Conservation (phyloP, 768 basidiomycete genomes). For the Pleurotus tuber-regium region DNA sequence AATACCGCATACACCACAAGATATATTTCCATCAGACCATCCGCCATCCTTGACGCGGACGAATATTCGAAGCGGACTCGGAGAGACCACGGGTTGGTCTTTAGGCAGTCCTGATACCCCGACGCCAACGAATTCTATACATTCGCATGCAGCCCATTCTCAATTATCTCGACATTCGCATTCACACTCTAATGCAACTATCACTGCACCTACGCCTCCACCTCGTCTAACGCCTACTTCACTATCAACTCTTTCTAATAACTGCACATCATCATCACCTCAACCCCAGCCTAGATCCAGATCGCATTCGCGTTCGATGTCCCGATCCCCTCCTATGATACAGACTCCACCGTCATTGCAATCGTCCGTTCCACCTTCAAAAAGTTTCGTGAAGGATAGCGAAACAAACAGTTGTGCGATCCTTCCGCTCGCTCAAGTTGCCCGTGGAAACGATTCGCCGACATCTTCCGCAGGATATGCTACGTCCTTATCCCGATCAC, state of each 20-base stretch:
- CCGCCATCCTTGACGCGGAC: slow-evolving; percentile 38
- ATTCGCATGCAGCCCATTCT: slow-evolving; percentile 25
- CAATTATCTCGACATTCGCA: slow-evolving; percentile 34
- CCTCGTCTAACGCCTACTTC: slow-evolving; percentile 18
- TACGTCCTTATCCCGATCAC: slow-evolving; percentile 49
- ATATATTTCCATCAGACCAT: slow-evolving; percentile 41
- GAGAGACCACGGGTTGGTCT: slow-evolving; percentile 19
- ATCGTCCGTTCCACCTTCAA: slow-evolving; percentile 11
- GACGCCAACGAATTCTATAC: slow-evolving; percentile 30
- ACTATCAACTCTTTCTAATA: slow-evolving; percentile 19
- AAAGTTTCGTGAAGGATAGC: slow-evolving; percentile 14
- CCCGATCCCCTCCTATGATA: slow-evolving; percentile 17
- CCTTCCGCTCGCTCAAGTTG: slow-evolving; percentile 26
- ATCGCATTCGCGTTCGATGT: slow-evolving; percentile 27
- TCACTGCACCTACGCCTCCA: slow-evolving; percentile 42
- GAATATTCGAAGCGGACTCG: slow-evolving; percentile 21
- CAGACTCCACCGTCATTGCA: not conserved
- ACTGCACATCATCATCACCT: slow-evolving; percentile 19
- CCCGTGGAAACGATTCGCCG: slow-evolving; percentile 48
- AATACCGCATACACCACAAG: slow-evolving; percentile 31
- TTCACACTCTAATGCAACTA: slow-evolving; percentile 46
- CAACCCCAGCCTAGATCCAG: slow-evolving; percentile 16
- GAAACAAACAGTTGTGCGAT: not conserved
- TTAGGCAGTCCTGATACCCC: slow-evolving; percentile 40
- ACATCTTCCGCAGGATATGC: slow-evolving; percentile 58